phyloP scores from a whole-genome alignment of 225 moss, liverwort and hornwort species.

The Rhytidiadelphus loreus region DNA sequence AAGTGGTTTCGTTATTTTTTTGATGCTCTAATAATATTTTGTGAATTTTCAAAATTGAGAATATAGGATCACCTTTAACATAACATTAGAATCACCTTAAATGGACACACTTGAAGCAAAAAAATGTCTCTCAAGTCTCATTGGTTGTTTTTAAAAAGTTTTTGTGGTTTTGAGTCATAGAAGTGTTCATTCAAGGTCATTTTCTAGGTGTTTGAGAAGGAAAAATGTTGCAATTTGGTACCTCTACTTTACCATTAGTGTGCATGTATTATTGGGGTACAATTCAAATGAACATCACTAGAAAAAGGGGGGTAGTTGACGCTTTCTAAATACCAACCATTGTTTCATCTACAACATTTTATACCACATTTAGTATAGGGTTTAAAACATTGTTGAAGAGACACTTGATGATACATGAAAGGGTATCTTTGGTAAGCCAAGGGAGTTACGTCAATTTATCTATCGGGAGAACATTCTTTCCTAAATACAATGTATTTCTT shows the following conservation, averaged over 20 bases:
- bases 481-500: neutral
- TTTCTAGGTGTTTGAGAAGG: fast-evolving
- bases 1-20: neutral
- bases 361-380: too few species aligned
- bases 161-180: neutral
- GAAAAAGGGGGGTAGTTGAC: neutral
- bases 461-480: neutral
- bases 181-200: neutral
- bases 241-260: neutral
- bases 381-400: too few species aligned
- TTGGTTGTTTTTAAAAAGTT: neutral
- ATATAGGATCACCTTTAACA: fast-evolving
- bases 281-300: neutral
- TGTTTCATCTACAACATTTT: neutral
- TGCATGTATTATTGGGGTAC: neutral
- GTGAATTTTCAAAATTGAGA: neutral
- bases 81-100: neutral
- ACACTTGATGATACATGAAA: too few species aligned
- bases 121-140: neutral
- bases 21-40: fast-evolving
- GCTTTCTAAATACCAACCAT: neutral
- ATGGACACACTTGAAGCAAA: neutral
- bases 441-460: too few species aligned
- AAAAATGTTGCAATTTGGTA: neutral
- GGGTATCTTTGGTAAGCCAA: fast-evolving